phyloP scores from a whole-genome alignment of 129 eudicot species.

The Pittosporum tobira region DNA sequence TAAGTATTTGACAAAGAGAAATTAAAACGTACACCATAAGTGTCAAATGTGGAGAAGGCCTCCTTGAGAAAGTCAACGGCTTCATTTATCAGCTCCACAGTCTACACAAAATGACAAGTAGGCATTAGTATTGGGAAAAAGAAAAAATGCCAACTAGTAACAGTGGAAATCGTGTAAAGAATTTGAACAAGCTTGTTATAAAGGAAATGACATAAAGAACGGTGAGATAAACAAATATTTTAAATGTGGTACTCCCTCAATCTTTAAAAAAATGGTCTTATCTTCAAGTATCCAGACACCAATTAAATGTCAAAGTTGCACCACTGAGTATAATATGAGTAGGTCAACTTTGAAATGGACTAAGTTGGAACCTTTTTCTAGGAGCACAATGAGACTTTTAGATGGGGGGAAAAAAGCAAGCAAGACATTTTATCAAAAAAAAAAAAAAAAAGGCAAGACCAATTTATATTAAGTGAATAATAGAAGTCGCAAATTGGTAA shows the following conservation, averaged over 20 bases:
- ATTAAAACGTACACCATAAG: conserved; percentile 58
- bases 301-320: neutral
- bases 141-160: neutral
- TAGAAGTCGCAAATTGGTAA: too few species aligned
- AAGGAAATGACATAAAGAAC: neutral
- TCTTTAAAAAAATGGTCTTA: neutral
- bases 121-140: conserved; percentile 2
- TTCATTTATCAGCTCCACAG: conserved; percentile 91
- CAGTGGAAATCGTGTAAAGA: neutral
- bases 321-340: neutral
- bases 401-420: too few species aligned
- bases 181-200: neutral
- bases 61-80: conserved; percentile 70
- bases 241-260: neutral
- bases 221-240: neutral
- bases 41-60: conserved; percentile 57
- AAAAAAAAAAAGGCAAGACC: too few species aligned
- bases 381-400: too few species aligned
- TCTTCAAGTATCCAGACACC: too few species aligned
- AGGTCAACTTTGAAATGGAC: too few species aligned
- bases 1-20: conserved; percentile 5
- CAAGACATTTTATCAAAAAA: too few species aligned
- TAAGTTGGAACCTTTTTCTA: too few species aligned
- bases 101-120: conserved; percentile 36
- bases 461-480: too few species aligned